Evolutionary conservation across 139 green algal genomes (phyloP), one percentile per base, ranked within the genome.

Genomic region (Micractinium sp.): DNA sequence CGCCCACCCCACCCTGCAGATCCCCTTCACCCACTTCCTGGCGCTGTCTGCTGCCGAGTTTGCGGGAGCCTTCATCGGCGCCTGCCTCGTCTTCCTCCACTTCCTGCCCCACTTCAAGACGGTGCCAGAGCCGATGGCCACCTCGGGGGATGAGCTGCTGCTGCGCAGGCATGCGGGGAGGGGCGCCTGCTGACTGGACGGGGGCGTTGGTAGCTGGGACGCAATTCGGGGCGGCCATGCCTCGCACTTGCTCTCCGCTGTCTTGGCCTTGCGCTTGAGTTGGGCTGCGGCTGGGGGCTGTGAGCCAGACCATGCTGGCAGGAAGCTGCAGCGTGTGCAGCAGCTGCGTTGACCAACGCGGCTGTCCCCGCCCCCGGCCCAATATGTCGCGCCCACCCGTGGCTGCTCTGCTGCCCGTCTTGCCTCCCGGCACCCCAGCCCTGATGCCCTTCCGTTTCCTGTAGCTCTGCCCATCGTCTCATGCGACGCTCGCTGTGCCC

Each of bases 71-170:
- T 95, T 95, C 67, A 7, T 95, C 31, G 83, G 83, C 27, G 83
- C 83, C 27, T 87, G 41, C 41, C 83, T 87, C 25, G 91, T 95
- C n/a, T 96, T 92, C 89, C 41, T 96, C 12, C 91, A 92, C 88
- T 96, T 90, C 74, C 83, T 94, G 38, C 94, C 94, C 2, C 94
- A 96, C 81, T 96, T 95, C 89, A 94, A 93, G 33, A 95, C 89
- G 4, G 67, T 94, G 25, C 94, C 94, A 5, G 89, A 94, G 77
- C 93, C 93, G 33, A 73, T 92, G 2, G 36, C 94, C 1, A 12
- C 41, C 12, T 69, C 81, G 14, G 74, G 79, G 1, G 90, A 89
- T 7, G 92, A 96, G 14, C 39, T 85, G n/a, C 90, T 95, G 73
- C 90, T 95, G 74, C 75, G 88, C 9, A 89, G 73, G 85, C n/a